These are phyloP conservation scores for Verticillium isaacii DNA, from an alignment of 2,329 filamentous ascomycete genomes.

Conservation along the genomic window DNA sequence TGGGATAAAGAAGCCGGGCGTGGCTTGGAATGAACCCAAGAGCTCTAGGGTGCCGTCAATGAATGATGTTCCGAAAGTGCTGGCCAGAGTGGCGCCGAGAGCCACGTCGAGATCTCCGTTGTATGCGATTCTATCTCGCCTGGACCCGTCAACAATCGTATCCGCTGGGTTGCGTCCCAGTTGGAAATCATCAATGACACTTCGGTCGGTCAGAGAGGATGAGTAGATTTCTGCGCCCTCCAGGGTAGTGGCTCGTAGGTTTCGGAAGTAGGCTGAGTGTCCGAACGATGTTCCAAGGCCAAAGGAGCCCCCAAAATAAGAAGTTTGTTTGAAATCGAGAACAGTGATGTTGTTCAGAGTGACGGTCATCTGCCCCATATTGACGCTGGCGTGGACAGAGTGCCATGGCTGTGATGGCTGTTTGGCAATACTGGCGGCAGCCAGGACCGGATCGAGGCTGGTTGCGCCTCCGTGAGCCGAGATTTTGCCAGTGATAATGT, in stretches of 20 bases:
- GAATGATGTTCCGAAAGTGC: slow-evolving; percentile 19
- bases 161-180: slow-evolving; percentile 25
- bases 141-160: slow-evolving; percentile 27
- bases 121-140: slow-evolving; percentile 26
- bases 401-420: slow-evolving; percentile 6
- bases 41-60: slow-evolving; percentile 15
- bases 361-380: slow-evolving; percentile 14
- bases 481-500: slow-evolving; percentile 10
- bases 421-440: slow-evolving; percentile 1
- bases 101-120: slow-evolving; percentile 25
- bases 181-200: slow-evolving; percentile 25
- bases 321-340: slow-evolving; percentile 20
- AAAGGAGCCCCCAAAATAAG: slow-evolving; percentile 22
- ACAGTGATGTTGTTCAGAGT: slow-evolving; percentile 14
- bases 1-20: slow-evolving; percentile 24
- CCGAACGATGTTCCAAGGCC: slow-evolving; percentile 24
- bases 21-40: slow-evolving; percentile 22
- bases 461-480: slow-evolving; percentile 13
- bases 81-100: slow-evolving; percentile 17
- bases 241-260: slow-evolving; percentile 10
- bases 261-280: slow-evolving; percentile 19
- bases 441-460: background rate
- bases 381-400: slow-evolving; percentile 9
- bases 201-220: slow-evolving; percentile 17
- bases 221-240: slow-evolving; percentile 16